Conservation (phyloP, 2,329 filamentous ascomycete genomes). For the Geoglossum cookeanum region DNA sequence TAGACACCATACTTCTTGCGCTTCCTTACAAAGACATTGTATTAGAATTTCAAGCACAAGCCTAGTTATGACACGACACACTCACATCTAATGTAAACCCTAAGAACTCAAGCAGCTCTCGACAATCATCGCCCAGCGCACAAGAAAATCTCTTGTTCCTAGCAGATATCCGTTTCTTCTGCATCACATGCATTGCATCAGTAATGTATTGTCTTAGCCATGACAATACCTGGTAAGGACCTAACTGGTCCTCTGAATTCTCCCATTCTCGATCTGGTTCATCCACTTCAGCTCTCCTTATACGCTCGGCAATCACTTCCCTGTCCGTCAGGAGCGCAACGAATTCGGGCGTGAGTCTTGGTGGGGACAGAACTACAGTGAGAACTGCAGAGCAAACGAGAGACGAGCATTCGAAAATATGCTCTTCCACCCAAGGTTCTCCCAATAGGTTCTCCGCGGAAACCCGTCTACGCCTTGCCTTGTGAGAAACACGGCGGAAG, state of each 20-base stretch:
- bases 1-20: conserved; percentile 23
- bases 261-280: conserved; percentile 28
- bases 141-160: conserved; percentile 45
- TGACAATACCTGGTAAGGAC: conserved; percentile 29
- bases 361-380: conserved; percentile 31
- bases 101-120: conserved; percentile 34
- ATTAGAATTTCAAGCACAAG: background rate
- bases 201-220: conserved; percentile 39
- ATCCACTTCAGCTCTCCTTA: conserved; percentile 29
- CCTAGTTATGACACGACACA: conserved; percentile 6
- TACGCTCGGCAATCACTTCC: conserved; percentile 30
- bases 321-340: conserved; percentile 34
- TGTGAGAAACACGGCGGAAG: conserved; percentile 26
- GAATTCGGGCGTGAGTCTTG: conserved; percentile 30
- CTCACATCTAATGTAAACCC: conserved; percentile 33
- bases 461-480: conserved; percentile 10
- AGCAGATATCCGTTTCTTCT: conserved; percentile 35
- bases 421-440: conserved; percentile 21
- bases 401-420: conserved; percentile 39
- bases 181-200: conserved; percentile 33
- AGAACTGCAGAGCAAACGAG: conserved; percentile 34
- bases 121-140: conserved; percentile 43
- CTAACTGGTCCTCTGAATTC: background rate
- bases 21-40: conserved; percentile 9
- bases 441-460: background rate